phyloP scores from a whole-genome alignment of 1,284 basidiomycete genomes.

The Termitomyces sp. region DNA sequence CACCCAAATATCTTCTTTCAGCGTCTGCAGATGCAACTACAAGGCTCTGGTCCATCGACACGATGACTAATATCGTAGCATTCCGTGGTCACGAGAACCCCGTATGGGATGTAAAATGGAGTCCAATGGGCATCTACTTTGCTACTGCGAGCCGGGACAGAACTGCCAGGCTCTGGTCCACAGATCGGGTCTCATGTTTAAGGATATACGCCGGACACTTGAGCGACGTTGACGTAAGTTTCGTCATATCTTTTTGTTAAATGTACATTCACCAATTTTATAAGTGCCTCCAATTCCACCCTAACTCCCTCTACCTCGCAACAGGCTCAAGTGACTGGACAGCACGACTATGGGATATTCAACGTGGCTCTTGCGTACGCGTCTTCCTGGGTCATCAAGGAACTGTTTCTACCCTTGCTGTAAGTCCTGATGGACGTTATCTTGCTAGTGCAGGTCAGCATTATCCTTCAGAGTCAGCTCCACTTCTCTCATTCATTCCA shows the following conservation, averaged over 20 bases:
- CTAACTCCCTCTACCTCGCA: conserved; percentile 95
- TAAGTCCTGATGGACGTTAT: conserved; percentile 92
- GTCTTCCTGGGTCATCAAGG: conserved; percentile 96
- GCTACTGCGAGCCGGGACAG: conserved; percentile 92
- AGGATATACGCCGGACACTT: conserved; percentile 95
- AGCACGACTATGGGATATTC: conserved; percentile 97
- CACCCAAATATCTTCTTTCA: conserved; percentile 87
- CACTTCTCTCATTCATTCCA: conserved; percentile 3
- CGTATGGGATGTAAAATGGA: conserved; percentile 99
- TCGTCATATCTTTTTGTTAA: conserved; percentile 6
- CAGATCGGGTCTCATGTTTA: conserved; percentile 83
- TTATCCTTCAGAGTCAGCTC: conserved; percentile 2
- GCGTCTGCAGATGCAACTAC: conserved; percentile 91
- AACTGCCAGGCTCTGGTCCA: conserved; percentile 95
- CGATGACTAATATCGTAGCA: conserved; percentile 88
- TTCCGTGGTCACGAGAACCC: conserved; percentile 97
- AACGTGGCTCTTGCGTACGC: conserved; percentile 87
- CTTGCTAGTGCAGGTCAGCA: conserved; percentile 82
- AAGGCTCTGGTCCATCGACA: conserved; percentile 94
- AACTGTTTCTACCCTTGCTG: conserved; percentile 80
- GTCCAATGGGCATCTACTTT: conserved; percentile 97
- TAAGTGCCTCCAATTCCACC: conserved; percentile 96
- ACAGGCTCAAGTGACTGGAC: conserved; percentile 97
- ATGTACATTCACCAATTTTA: conserved; percentile 10
- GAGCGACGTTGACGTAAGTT: conserved; percentile 94